Base-by-base conservation (phyloP, 306 rosid genomes). In the Amphicarpaea edgeworthii region DNA sequence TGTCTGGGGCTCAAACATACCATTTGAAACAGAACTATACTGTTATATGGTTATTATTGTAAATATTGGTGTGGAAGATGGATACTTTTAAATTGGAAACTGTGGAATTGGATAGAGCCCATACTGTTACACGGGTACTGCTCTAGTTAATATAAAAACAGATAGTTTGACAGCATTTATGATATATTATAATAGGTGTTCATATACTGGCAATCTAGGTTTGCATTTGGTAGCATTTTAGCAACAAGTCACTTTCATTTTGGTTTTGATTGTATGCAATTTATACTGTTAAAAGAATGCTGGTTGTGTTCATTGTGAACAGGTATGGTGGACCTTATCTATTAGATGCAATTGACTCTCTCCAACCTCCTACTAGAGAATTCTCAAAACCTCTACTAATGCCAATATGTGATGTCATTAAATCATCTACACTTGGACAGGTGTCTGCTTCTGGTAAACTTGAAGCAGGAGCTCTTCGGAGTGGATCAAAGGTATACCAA, bases 401-500 rank as follows among this genome's bases (percentile, higher is more conserved):
- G 97, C 99, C 99, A 6, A 81, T 95, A 85, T 95, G 99, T 61
- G 99, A 95, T 78, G 92, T 88, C 68, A 79, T 92, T 69, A 90
- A 86, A 82, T 84, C 87, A 66, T 60, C 90, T 55, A 75, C 88
- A 24, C 82, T 87, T 38, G 97, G 97, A 24, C 97, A 89, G 82
- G 91, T 89, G 47, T 90, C 96, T 79, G 98, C 97, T 68, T 85
- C 89, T 81, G 99, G 99, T 75, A 95, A 95, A 83, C 78, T 95
- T 81, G 99, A 90, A 88, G 92, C 99, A 38, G 99, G 99, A 77
- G 99, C 99, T 85, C 90, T 95, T 86, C 86, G 87, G 30, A 84
- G 59, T 82, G 99, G 99, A 80, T 85, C 88, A 17, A 95, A 92
- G 97, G 99, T 95, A 87, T 68, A 58, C 37, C 42, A 47, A 49